These are phyloP conservation scores for Pythium monospermum DNA, from an alignment of 352 stramenopile genomes.

Conservation along the genomic window DNA sequence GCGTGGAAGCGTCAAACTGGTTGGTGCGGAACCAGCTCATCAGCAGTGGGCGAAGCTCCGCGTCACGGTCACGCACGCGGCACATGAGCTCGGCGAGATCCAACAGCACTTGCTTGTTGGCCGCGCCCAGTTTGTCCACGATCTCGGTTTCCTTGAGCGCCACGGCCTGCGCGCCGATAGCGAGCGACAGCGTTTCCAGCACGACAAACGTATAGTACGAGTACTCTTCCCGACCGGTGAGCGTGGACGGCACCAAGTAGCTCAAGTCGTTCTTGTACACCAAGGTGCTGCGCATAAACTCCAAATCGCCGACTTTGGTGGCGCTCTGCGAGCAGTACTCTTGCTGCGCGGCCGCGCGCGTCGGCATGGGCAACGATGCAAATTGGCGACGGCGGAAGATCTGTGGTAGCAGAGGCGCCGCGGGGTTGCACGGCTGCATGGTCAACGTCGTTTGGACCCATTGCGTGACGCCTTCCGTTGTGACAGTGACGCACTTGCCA, in stretches of 20 bases:
- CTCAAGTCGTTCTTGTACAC: slow-evolving; percentile 8
- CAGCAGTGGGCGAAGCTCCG: not conserved
- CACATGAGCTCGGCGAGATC: slow-evolving; percentile 11
- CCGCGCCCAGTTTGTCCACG: not conserved
- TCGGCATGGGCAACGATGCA: no score
- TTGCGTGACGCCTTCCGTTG: no score
- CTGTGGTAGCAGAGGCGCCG: no score
- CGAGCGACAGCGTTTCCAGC: slow-evolving; percentile 11
- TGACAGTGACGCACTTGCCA: no score
- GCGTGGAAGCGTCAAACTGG: not conserved
- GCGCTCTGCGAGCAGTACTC: not conserved
- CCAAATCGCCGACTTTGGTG: not conserved
- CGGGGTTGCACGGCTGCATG: no score
- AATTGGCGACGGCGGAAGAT: no score
- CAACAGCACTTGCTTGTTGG: not conserved
- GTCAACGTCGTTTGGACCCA: no score
- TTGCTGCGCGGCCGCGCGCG: no score
- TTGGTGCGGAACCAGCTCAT: slow-evolving; percentile 1
- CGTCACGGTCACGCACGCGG: not conserved
- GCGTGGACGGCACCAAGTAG: slow-evolving; percentile 6
- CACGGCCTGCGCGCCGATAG: not conserved
- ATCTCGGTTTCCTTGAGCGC: not conserved
- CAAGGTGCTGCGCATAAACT: slow-evolving; percentile 12
- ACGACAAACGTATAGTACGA: slow-evolving; percentile 18
- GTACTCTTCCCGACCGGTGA: slow-evolving; percentile 3